Evolutionary conservation across 192 early-diverging fungal genomes (phyloP).

Genomic region (Anaeromyces robustus): DNA sequence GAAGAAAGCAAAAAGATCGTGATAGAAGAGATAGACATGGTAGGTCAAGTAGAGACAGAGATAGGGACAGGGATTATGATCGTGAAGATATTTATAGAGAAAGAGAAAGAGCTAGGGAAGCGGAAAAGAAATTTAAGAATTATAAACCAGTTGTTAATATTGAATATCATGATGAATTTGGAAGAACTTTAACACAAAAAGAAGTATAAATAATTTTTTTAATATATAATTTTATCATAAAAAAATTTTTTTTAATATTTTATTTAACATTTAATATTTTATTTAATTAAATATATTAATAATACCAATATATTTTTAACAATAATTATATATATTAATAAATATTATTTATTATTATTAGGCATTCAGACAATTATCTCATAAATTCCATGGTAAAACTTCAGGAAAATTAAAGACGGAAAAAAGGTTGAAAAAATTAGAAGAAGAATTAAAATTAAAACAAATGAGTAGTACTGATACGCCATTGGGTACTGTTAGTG

Average conservation of each 20-base stretch:
- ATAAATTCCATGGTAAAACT: slow-evolving; percentile 89
- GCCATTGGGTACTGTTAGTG: slow-evolving; percentile 56
- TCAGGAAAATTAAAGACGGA: slow-evolving; percentile 92
- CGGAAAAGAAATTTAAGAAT: slow-evolving; percentile 60
- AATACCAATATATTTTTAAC: too few relatives aligned
- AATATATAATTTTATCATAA: not conserved
- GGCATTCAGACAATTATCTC: slow-evolving; percentile 78
- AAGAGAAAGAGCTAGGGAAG: slow-evolving; percentile 15
- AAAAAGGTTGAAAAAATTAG: slow-evolving; percentile 62
- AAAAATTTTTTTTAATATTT: too few relatives aligned
- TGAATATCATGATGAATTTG: slow-evolving; percentile 81
- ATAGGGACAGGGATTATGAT: slow-evolving; percentile 7
- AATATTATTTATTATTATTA: slow-evolving; percentile 10
- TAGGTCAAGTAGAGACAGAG: slow-evolving; percentile 10
- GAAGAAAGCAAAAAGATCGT: slow-evolving; percentile 50
- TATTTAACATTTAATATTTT: not conserved
- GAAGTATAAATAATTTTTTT: slow-evolving; percentile 32
- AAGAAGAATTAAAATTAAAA: slow-evolving; percentile 62
- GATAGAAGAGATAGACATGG: slow-evolving; percentile 24
- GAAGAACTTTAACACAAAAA: slow-evolving; percentile 61
- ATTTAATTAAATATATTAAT: too few relatives aligned
- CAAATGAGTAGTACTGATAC: slow-evolving; percentile 57
- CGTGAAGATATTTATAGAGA: slow-evolving; percentile 7
- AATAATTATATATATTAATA: too few relatives aligned
- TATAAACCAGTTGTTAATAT: slow-evolving; percentile 83